Conservation (phyloP, 2,329 filamentous ascomycete genomes). For the Cercospora sp. region DNA sequence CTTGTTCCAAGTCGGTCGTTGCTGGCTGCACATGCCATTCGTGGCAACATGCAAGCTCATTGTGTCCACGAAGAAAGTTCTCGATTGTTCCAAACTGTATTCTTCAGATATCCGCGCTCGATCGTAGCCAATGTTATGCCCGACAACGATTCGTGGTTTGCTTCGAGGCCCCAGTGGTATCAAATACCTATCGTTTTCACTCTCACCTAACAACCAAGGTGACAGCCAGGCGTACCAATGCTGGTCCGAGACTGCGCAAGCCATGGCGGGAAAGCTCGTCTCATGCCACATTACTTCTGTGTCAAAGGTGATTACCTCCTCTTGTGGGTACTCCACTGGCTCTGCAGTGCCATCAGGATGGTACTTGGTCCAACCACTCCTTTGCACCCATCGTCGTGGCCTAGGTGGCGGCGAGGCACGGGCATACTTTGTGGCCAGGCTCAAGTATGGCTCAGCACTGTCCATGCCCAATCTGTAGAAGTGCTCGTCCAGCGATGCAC, state of each 20-base stretch:
- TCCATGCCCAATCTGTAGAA: constrained; percentile 86
- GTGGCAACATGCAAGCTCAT: constrained; percentile 98
- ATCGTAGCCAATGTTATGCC: constrained; percentile 96
- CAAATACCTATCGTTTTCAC: constrained; percentile 72
- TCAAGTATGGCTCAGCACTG: constrained; percentile 80
- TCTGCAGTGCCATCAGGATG: constrained; percentile 71
- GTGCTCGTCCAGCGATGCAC: constrained; percentile 84
- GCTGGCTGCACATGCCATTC: constrained; percentile 97
- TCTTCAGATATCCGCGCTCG: constrained; percentile 85
- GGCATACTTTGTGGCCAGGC: constrained; percentile 72
- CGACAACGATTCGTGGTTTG: constrained; percentile 75
- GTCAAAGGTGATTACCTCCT: constrained; percentile 84
- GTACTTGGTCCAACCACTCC: constrained; percentile 95
- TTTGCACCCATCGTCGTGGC: constrained; percentile 71
- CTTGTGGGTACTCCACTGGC: constrained; percentile 72
- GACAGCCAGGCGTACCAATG: constrained; percentile 98
- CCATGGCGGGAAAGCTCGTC: constrained; percentile 92
- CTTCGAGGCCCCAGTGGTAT: constrained; percentile 80
- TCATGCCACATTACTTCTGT: constrained; percentile 97
- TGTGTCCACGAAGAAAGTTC: constrained; percentile 88
- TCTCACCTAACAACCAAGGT: constrained; percentile 87
- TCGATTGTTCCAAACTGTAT: constrained; percentile 78
- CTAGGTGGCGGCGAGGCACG: constrained; percentile 57
- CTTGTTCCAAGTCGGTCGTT: constrained; percentile 96
- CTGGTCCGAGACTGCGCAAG: constrained; percentile 83